Evolutionary conservation across 139 green algal species (phyloP).

Genomic region (Tetradesmus lagerheimii): DNA sequence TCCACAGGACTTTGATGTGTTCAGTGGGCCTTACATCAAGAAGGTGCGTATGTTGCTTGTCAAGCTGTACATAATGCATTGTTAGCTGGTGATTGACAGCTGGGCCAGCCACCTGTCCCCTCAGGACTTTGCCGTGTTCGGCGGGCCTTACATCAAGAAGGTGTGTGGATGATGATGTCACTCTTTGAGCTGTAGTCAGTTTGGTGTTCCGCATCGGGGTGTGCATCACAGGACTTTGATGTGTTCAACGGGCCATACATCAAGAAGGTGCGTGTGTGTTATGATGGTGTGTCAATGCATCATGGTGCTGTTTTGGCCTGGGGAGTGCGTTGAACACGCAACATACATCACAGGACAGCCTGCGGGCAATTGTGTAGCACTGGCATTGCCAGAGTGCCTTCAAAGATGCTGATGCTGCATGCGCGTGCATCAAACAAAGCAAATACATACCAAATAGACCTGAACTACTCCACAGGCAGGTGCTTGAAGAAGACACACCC

Average conservation of each 20-base stretch:
- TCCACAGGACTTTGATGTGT: conserved; percentile 94
- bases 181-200: conserved; percentile 54
- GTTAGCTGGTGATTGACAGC: conserved; percentile 92
- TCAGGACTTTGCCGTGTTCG: conserved; percentile 94
- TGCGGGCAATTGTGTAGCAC: no score
- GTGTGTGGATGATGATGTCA: not conserved
- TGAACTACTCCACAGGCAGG: no score
- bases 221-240: conserved; percentile 95
- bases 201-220: conserved; percentile 86
- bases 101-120: conserved; percentile 91
- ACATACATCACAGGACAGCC: no score
- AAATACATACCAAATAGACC: no score
- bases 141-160: conserved; percentile 43
- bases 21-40: conserved; percentile 56
- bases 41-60: not conserved
- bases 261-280: conserved; percentile 6
- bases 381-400: no score
- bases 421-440: no score
- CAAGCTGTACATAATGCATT: no score
- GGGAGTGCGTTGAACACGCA: no score
- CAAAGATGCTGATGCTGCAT: no score
- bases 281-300: no score
- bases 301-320: no score
- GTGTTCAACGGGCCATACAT: conserved; percentile 72
- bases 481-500: no score